Conservation (phyloP, 495 filamentous ascomycete genomes). For the Penicillium goetzii region DNA sequence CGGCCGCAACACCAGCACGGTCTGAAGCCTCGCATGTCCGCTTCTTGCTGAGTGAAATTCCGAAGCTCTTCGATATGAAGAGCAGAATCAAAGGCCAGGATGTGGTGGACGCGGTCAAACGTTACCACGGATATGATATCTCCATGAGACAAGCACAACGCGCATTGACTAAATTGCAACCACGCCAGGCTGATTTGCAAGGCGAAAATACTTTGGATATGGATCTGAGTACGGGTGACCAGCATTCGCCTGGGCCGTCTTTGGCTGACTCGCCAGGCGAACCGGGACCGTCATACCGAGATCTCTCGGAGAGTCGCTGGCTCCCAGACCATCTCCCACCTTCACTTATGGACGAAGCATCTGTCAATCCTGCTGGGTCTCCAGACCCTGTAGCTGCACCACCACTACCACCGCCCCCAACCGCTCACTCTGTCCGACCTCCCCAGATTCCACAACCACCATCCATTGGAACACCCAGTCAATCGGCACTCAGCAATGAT, state of each 20-base stretch:
- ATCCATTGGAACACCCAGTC: slow-evolving; percentile 29
- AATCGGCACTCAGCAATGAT: slow-evolving; percentile 25
- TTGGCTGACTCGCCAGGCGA: slow-evolving; percentile 29
- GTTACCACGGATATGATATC: slow-evolving; percentile 53
- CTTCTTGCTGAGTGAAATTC: slow-evolving; percentile 50
- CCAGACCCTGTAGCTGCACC: slow-evolving; percentile 24
- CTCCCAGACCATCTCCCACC: slow-evolving; percentile 37
- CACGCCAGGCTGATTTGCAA: slow-evolving; percentile 32
- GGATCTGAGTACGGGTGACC: slow-evolving; percentile 29
- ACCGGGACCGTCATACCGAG: slow-evolving; percentile 28
- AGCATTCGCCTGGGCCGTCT: slow-evolving; percentile 29
- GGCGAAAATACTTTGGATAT: slow-evolving; percentile 27
- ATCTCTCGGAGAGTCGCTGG: slow-evolving; percentile 43
- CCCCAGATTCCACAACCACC: slow-evolving; percentile 28
- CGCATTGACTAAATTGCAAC: slow-evolving; percentile 47
- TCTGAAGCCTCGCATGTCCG: slow-evolving; percentile 55
- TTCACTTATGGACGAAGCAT: slow-evolving; percentile 36
- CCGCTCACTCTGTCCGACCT: slow-evolving; percentile 32
- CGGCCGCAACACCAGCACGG: slow-evolving; percentile 44
- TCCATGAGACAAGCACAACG: slow-evolving; percentile 52
- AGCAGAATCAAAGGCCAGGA: slow-evolving; percentile 45
- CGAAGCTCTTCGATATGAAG: slow-evolving; percentile 51
- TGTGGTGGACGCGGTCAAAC: slow-evolving; percentile 50
- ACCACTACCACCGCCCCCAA: slow-evolving; percentile 22
- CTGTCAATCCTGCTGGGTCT: slow-evolving; percentile 31